Conservation (phyloP, 2,329 filamentous ascomycete genomes). For the Cordyceps fumosorosea region DNA sequence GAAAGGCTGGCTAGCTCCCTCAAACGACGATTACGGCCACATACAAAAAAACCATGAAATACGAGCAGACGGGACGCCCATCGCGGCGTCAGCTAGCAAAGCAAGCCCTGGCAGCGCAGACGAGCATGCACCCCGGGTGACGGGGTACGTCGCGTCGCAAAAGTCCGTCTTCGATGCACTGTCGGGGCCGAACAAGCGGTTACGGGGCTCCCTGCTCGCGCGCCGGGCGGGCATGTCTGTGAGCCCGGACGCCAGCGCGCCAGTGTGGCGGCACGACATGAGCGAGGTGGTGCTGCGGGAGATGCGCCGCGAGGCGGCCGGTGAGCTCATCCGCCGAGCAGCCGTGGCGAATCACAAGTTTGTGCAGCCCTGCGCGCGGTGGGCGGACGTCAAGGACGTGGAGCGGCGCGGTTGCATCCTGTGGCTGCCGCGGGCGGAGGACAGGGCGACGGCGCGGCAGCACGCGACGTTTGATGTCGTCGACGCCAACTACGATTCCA, state of each 20-base stretch:
- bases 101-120: neutral
- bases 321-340: slow-evolving; percentile 38
- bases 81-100: slow-evolving; percentile 8
- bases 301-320: slow-evolving; percentile 41
- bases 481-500: slow-evolving; percentile 25
- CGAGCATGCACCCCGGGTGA: slow-evolving; percentile 14
- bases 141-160: slow-evolving; percentile 16
- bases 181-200: slow-evolving; percentile 16
- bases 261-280: slow-evolving; percentile 50
- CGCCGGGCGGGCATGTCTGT: neutral
- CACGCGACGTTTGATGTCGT: slow-evolving; percentile 41
- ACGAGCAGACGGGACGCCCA: neutral
- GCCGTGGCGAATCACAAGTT: slow-evolving; percentile 31
- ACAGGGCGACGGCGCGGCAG: slow-evolving; percentile 22
- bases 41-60: slow-evolving; percentile 14
- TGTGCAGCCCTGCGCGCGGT: slow-evolving; percentile 32
- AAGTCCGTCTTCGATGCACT: slow-evolving; percentile 25
- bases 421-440: slow-evolving; percentile 27
- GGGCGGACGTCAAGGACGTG: slow-evolving; percentile 36
- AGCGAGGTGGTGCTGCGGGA: slow-evolving; percentile 42
- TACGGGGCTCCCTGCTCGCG: slow-evolving; percentile 15
- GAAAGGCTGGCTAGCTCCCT: slow-evolving; percentile 51
- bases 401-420: slow-evolving; percentile 40
- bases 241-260: slow-evolving; percentile 15
- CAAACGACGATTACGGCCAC: slow-evolving; percentile 28